Evolutionary conservation across 441 rosid genomes (phyloP).

Genomic region (Pelargonium myrrhifolium): DNA sequence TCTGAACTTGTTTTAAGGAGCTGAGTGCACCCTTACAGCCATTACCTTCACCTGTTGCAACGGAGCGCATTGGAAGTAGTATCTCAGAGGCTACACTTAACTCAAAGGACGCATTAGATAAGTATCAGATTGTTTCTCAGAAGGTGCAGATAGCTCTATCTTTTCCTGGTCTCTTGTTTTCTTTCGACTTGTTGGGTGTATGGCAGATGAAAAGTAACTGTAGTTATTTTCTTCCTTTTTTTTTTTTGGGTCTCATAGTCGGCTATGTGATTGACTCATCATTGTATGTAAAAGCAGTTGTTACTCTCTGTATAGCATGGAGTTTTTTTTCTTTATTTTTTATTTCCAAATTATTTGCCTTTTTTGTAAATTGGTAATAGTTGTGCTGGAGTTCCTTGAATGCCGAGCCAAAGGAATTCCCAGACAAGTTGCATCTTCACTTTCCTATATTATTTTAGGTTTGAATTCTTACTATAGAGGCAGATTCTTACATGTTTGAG

Average conservation of each 20-base stretch:
- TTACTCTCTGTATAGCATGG: not conserved
- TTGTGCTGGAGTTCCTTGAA: constrained; percentile 2
- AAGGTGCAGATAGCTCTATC: constrained; percentile 43
- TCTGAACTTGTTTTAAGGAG: constrained; percentile 39
- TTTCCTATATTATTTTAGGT: not conserved
- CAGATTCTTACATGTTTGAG: not conserved
- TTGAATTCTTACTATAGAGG: not conserved
- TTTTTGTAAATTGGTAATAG: not conserved
- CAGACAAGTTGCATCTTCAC: not conserved
- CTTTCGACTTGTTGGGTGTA: not conserved
- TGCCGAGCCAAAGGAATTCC: not conserved
- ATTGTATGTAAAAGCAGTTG: not conserved
- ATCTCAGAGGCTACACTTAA: constrained; percentile 57
- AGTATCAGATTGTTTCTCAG: constrained; percentile 71
- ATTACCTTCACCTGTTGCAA: constrained; percentile 41
- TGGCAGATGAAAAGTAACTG: not conserved
- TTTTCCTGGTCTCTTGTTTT: not conserved
- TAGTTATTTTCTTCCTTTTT: not conserved
- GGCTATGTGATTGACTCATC: not conserved
- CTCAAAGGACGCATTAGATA: constrained; percentile 93
- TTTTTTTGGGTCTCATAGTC: not conserved
- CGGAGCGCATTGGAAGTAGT: constrained; percentile 59
- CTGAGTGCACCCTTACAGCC: constrained; percentile 45
- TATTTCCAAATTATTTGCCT: not conserved
- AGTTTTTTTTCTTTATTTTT: not conserved